These are phyloP conservation scores for Pseudogymnoascus destructans DNA, from an alignment of 2,329 filamentous ascomycete species.

Conservation along the genomic window DNA sequence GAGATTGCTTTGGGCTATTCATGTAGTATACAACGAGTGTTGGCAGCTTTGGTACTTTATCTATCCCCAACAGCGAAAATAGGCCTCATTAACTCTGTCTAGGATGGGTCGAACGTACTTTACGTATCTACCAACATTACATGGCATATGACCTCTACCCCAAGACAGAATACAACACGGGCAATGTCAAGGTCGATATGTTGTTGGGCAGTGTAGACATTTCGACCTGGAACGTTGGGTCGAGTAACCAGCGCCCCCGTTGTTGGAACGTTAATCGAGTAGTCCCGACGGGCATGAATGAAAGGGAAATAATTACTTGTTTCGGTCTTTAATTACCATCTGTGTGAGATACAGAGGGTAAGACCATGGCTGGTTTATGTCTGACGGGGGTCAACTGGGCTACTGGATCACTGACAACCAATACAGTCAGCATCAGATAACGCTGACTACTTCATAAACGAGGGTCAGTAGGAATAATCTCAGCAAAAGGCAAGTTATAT, in stretches of 20 bases:
- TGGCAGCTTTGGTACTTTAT: not conserved
- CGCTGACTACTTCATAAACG: not conserved
- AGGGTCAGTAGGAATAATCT: not conserved
- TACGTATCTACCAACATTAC: not conserved
- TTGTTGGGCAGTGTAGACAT: not conserved
- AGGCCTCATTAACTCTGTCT: not conserved
- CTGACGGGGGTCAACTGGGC: not conserved
- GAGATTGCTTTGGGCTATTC: not conserved
- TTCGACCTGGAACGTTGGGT: too few relatives aligned
- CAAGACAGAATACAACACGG: not conserved
- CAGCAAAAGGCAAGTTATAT: not conserved
- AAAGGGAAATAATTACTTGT: not conserved
- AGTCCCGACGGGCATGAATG: not conserved
- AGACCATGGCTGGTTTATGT: not conserved
- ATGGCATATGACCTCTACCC: not conserved
- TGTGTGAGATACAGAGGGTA: not conserved
- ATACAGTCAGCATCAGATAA: not conserved
- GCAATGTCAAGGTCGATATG: not conserved
- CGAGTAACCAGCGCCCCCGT: not conserved
- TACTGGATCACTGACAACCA: not conserved
- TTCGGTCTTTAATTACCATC: not conserved
- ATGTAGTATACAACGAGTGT: not conserved
- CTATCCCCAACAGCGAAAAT: not conserved
- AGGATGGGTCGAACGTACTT: not conserved
- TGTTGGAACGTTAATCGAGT: not conserved